phyloP scores from a whole-genome alignment of 176 grass and related monocot species.

The Rhipidocladum racemiflorum region DNA sequence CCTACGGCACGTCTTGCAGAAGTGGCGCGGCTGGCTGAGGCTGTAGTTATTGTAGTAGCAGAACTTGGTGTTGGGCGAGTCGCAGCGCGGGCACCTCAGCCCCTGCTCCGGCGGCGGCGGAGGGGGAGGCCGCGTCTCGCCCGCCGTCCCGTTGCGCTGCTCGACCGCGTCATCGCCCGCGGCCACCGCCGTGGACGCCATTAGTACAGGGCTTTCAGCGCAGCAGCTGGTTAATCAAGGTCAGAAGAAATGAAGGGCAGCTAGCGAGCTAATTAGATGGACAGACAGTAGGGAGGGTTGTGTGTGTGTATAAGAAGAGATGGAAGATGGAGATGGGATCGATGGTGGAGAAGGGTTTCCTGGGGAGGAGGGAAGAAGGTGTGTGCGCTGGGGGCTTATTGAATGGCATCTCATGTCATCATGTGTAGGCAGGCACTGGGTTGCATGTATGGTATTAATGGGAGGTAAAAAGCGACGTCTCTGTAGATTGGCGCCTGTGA shows the following conservation, averaged over 20 bases:
- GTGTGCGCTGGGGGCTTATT: conserved; percentile 23
- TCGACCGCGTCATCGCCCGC: conserved; percentile 15
- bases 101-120: conserved; percentile 52
- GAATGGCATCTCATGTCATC: conserved; percentile 54
- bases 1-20: conserved; percentile 91
- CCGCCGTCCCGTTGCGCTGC: not conserved
- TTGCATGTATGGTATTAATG: conserved; percentile 83
- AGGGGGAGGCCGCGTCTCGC: not conserved
- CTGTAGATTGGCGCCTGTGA: conserved; percentile 76
- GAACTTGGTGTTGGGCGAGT: conserved; percentile 97
- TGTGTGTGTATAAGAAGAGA: conserved; percentile 35
- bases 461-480: conserved; percentile 71
- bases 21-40: conserved; percentile 87
- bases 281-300: conserved; percentile 1
- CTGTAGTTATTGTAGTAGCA: conserved; percentile 99
- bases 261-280: conserved; percentile 16
- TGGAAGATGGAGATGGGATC: not conserved
- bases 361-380: conserved; percentile 60
- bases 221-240: not conserved
- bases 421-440: conserved; percentile 26
- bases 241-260: not conserved
- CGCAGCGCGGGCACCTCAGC: conserved; percentile 80
- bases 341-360: conserved; percentile 75
- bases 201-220: not conserved
- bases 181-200: conserved; percentile 37